A percentile compares a stretch with the other conserved stretches of the same genome.
phyloP scores from a whole-genome alignment of 2,329 filamentous ascomycete genomes.

The Verticillium isaacii region DNA sequence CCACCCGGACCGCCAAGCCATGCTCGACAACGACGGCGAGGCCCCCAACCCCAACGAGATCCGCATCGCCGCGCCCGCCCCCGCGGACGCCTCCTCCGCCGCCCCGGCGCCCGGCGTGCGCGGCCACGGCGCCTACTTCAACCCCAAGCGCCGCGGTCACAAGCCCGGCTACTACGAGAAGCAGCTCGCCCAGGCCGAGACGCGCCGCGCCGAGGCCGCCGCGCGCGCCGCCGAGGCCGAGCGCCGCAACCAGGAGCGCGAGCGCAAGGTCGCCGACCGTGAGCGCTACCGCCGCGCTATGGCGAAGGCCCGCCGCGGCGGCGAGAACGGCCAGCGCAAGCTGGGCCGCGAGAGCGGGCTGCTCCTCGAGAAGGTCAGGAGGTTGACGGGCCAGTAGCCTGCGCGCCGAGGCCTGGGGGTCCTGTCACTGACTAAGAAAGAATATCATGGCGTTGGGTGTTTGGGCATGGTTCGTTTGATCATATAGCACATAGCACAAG shows the following conservation, averaged over 20 bases:
- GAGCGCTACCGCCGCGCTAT: conserved; percentile 62
- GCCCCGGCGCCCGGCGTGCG: conserved; percentile 12
- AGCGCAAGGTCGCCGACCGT: conserved; percentile 60
- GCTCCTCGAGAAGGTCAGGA: conserved; percentile 72
- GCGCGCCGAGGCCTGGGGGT: no score
- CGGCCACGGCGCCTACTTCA: conserved; percentile 11
- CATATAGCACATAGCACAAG: no score
- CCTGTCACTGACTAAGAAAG: no score
- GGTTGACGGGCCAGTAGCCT: conserved; percentile 49
- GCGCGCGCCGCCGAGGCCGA: conserved; percentile 34
- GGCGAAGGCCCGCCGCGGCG: conserved; percentile 67
- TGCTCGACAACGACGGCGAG: conserved; percentile 25
- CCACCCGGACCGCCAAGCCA: conserved; percentile 36
- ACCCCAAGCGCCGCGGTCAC: conserved; percentile 12
- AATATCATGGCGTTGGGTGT: neutral
- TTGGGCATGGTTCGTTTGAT: neutral
- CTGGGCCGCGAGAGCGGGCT: conserved; percentile 76
- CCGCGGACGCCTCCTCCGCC: conserved; percentile 13
- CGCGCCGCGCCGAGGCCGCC: conserved; percentile 36
- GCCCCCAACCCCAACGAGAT: conserved; percentile 12
- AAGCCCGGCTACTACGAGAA: conserved; percentile 61
- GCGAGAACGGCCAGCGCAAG: conserved; percentile 66
- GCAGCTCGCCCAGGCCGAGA: conserved; percentile 47
- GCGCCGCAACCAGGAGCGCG: conserved; percentile 56
- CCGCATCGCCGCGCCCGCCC: conserved; percentile 5